These are phyloP conservation scores for Corinectria fuckeliana DNA, from an alignment of 2,329 filamentous ascomycete species.

Conservation along the genomic window DNA sequence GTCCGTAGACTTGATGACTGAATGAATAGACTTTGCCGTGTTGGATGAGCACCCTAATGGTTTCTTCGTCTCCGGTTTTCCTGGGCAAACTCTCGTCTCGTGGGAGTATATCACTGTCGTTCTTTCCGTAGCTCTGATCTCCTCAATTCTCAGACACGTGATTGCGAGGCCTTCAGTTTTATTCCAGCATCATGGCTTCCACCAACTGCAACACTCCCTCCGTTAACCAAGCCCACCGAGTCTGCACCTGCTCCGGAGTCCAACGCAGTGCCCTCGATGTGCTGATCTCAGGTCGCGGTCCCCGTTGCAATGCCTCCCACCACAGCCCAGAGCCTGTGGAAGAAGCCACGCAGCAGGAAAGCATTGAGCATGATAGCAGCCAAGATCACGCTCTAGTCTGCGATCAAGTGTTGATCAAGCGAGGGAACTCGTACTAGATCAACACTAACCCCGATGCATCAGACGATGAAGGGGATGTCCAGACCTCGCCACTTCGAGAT, in stretches of 20 bases:
- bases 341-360: not conserved
- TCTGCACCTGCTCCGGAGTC: not conserved
- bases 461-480: not conserved
- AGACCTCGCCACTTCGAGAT: not conserved
- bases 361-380: not conserved
- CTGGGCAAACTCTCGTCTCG: not conserved
- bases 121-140: not conserved
- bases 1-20: constrained; percentile 29
- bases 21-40: constrained; percentile 26
- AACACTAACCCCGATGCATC: not conserved
- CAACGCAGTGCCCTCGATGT: not conserved
- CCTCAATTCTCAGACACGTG: not conserved
- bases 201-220: not conserved
- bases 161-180: not conserved
- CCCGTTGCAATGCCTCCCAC: not conserved
- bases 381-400: not conserved
- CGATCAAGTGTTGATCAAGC: not conserved
- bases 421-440: constrained; percentile 1
- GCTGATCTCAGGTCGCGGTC: not conserved
- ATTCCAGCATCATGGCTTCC: not conserved
- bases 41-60: not conserved
- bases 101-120: not conserved
- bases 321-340: not conserved
- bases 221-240: no score
- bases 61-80: not conserved